Evolutionary conservation across 768 basidiomycete species (phyloP).

Genomic region (Collybia mongolica): DNA sequence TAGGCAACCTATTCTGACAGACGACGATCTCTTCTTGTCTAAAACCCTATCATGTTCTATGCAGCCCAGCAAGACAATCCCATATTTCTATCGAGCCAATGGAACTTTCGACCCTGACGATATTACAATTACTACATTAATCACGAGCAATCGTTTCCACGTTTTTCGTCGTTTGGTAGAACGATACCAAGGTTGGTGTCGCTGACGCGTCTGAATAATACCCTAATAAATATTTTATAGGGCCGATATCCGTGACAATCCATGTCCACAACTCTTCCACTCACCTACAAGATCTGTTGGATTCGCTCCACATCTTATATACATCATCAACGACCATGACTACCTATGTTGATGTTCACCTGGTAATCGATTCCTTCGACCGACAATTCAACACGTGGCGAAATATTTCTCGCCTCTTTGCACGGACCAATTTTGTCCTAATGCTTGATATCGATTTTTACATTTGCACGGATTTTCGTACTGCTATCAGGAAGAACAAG

Average conservation of each 20-base stretch:
- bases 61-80: conserved; percentile 74
- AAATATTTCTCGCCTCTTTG: conserved; percentile 81
- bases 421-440: conserved; percentile 82
- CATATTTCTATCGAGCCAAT: conserved; percentile 76
- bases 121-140: conserved; percentile 82
- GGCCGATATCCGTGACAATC: conserved; percentile 83
- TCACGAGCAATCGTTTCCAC: conserved; percentile 76
- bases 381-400: conserved; percentile 91
- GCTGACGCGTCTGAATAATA: background rate
- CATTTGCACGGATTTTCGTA: conserved; percentile 77
- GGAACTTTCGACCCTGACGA: conserved; percentile 57
- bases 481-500: conserved; percentile 45
- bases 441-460: conserved; percentile 92
- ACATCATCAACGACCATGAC: conserved; percentile 64
- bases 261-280: conserved; percentile 60
- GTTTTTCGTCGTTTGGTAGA: conserved; percentile 72
- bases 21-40: conserved; percentile 56
- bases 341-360: conserved; percentile 77
- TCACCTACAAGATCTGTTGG: conserved; percentile 49
- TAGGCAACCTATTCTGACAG: conserved; percentile 30
- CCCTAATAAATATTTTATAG: conserved; percentile 30
- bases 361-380: conserved; percentile 78
- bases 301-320: conserved; percentile 66
- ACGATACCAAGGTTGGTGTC: conserved; percentile 63
- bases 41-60: conserved; percentile 70